Base-by-base conservation (phyloP, 1,139 yeast genomes). In the Saccharomyces pastorianus region DNA sequence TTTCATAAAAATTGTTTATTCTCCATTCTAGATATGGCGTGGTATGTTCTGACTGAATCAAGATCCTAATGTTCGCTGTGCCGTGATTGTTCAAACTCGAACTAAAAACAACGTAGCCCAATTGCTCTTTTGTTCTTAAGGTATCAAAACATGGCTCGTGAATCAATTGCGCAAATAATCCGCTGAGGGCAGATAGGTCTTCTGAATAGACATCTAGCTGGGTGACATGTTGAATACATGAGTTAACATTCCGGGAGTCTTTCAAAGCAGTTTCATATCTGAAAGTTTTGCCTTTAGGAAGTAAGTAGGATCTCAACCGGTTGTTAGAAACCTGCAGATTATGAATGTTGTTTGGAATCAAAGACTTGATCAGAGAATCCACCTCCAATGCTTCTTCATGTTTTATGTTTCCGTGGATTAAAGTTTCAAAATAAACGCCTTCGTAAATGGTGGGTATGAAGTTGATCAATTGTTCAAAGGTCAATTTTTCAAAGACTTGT, bases 121-220 rank as follows among this genome's bases (percentile, higher is more conserved):
- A 76, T 68, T 93, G 98, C 70, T 93, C 99, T 63, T 88, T 85
- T 3, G 99, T 93, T 70, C 99, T 79, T 55, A 93, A 77, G 60
- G 87, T 88, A 67, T 88, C 85, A 70, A 93, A 93, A 53, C 91
- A 87, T 1, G 97, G 97, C 67, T 91, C 98, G 58, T 80, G 82
- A 51, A 86, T 75, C 58, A 90, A 77, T 54, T 88, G 90, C 0
- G 85, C 80, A 51, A 89, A 70, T 53, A 93, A 72, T 52, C 86
- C 90, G 20, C 85, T 76, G 53, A 81, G 66, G 0, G 89, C 78
- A 47, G 76, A 67, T 20, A 65, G 53, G 25, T 66, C 64, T 51
- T 68, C 71, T 46, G 65, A 64, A 28, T 78, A 69, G 41, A 76
- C 73, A 23, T 87, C 89, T 32, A 89, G 69, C 70, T 89, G 96